Percentiles rank a stretch among this genome's conserved stretches.
Evolutionary conservation across 2,329 filamentous ascomycete species (phyloP).

Genomic region (Helotiales sp.): DNA sequence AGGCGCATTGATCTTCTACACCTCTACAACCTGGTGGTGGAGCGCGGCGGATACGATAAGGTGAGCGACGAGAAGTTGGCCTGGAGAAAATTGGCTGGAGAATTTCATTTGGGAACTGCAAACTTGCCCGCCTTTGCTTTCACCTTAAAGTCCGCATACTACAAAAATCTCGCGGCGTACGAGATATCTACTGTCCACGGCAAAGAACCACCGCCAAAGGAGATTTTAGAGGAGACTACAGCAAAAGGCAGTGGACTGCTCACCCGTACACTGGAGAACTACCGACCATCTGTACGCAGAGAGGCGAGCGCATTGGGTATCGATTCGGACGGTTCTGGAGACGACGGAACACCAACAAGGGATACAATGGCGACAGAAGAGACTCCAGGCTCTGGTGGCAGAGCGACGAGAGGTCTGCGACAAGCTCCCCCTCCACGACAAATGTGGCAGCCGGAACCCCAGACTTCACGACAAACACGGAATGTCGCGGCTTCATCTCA

Average conservation of each 20-base stretch:
- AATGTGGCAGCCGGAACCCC: constrained; percentile 82
- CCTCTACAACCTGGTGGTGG: constrained; percentile 77
- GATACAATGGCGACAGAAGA: constrained; percentile 56
- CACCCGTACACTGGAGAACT: constrained; percentile 80
- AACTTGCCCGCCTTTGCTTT: constrained; percentile 86
- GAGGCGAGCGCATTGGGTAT: constrained; percentile 52
- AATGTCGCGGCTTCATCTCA: constrained; percentile 55
- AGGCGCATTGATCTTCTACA: constrained; percentile 78
- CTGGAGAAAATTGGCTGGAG: constrained; percentile 77
- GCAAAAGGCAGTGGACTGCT: constrained; percentile 84
- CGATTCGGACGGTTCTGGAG: constrained; percentile 62
- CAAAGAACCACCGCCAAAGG: constrained; percentile 82
- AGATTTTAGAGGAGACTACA: constrained; percentile 78
- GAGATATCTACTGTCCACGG: constrained; percentile 81
- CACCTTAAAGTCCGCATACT: constrained; percentile 84
- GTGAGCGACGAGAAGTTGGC: constrained; percentile 83
- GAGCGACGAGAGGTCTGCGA: constrained; percentile 69
- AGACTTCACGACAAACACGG: constrained; percentile 65
- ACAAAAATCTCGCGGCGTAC: constrained; percentile 86
- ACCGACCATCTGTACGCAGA: constrained; percentile 53
- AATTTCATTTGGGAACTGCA: constrained; percentile 74
- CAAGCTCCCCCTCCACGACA: constrained; percentile 86
- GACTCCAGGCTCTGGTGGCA: constrained; percentile 56
- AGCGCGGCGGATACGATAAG: constrained; percentile 83
- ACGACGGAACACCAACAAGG: constrained; percentile 63